Evolutionary conservation across 2,329 filamentous ascomycete genomes (phyloP).

Genomic region (Xylariaceae sp.): DNA sequence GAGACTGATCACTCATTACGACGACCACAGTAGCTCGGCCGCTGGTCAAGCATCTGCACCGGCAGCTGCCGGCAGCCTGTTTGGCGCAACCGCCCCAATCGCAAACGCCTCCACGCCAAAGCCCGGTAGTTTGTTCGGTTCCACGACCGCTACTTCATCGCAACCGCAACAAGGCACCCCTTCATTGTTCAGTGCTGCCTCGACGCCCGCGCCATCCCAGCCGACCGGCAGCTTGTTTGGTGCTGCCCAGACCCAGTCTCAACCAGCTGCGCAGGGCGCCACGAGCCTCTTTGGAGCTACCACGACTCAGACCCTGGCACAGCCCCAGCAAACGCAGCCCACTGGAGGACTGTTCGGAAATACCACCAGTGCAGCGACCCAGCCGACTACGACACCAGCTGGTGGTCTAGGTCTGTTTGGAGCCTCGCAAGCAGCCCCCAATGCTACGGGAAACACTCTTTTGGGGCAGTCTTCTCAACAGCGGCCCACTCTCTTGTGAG

Average conservation of each 20-base stretch:
- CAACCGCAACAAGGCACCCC: conserved; percentile 30
- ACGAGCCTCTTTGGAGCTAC: conserved; percentile 22
- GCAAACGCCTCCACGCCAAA: conserved; percentile 24
- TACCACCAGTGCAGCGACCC: conserved; percentile 15
- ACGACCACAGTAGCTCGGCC: conserved; percentile 26
- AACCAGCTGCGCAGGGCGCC: conserved; percentile 17
- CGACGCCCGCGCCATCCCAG: conserved; percentile 19
- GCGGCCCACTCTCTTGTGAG: conserved; percentile 32
- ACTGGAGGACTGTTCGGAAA: conserved; percentile 26
- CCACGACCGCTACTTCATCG: conserved; percentile 12
- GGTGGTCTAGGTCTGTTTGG: conserved; percentile 33
- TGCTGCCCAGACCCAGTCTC: conserved; percentile 18
- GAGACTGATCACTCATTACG: conserved; percentile 14
- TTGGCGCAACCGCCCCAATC: conserved; percentile 24
- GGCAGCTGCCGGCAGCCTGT: conserved; percentile 32
- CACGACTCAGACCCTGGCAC: conserved; percentile 13
- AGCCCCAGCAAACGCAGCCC: conserved; percentile 12
- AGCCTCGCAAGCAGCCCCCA: conserved; percentile 18
- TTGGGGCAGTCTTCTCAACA: conserved; percentile 26
- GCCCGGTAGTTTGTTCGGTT: conserved; percentile 32
- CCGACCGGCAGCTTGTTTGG: conserved; percentile 24
- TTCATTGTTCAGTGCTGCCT: conserved; percentile 31
- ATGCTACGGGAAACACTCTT: conserved; percentile 10
- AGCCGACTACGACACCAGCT: conserved; percentile 19
- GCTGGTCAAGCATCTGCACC: conserved; percentile 32